Base-by-base conservation (phyloP, 1,284 basidiomycete genomes). In the Irpex rosettiformis region DNA sequence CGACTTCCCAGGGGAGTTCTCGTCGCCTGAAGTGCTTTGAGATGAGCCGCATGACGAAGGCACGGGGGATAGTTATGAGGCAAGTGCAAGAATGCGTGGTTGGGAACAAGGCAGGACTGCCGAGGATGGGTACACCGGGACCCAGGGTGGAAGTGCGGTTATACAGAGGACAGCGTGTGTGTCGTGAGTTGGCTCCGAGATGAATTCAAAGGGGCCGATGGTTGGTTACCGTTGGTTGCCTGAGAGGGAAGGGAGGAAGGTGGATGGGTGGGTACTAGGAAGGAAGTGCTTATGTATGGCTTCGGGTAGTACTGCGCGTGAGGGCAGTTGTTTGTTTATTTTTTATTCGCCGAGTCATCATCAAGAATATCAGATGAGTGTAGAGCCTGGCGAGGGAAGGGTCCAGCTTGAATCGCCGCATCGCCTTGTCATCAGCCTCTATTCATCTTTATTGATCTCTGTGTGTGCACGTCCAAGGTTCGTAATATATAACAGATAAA, bases 1-100 rank as follows among this genome's bases (percentile, higher is more conserved):
- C 85, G 43, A 91, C 88, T 72, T 92, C 89, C 89, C 89, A 92
- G 42, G 86, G 80, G 8, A 73, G 71, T 65, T 86, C 79, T 62
- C 76, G 77, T 55, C 79, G 76, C 61, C 82, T 79, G 66, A 82
- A 78, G 43, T 76, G 75, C 66, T 66, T 70, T 70, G 72, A 72
- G 58, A 62, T 57, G 30, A 61, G 25, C 18, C 18, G 45, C 64
- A 63, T 61, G 52, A 51, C 24, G 54, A 21, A 21, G n/a, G 28
- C 18, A 5, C 24, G 16, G n/a, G 42, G 22, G 18, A 18, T 21
- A n/a, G 25, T 33, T 33, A 54, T n/a, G 40, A 48, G 25, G 18
- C 45, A 52, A 7, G 24, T 29, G 53, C 13, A 40, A 11, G 30
- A 11, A 29, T 16, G 53, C 27, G 33, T 22, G 29, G 48, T 16